Evolutionary conservation across 2,329 filamentous ascomycete genomes (phyloP).

Genomic region (Aspergillus pseudoterreus): DNA sequence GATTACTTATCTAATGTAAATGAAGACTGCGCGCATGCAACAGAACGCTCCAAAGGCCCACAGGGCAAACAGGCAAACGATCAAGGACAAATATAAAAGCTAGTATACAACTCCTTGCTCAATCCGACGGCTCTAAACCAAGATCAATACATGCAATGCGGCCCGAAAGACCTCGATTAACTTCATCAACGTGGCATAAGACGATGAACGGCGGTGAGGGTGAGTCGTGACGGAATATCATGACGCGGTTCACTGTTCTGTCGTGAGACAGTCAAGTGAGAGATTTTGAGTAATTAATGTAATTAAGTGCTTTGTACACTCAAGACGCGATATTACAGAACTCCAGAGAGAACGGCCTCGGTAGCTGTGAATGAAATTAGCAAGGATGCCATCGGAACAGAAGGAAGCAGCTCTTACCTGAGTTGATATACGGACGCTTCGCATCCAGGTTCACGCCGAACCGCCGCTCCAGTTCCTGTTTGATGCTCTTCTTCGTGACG

Average conservation of each 20-base stretch:
- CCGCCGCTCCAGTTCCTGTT: conserved; percentile 83
- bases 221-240: neutral
- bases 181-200: neutral
- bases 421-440: conserved; percentile 91
- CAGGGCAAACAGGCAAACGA: neutral
- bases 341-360: conserved; percentile 73
- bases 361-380: conserved; percentile 54
- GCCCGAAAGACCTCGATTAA: conserved; percentile 2
- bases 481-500: conserved; percentile 98
- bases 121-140: conserved; percentile 4
- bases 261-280: neutral
- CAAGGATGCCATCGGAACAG: neutral
- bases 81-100: neutral
- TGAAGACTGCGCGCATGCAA: conserved; percentile 2
- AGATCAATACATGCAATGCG: conserved; percentile 6
- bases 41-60: conserved; percentile 7
- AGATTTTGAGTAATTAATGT: too few species aligned
- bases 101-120: conserved; percentile 12
- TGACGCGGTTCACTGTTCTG: neutral
- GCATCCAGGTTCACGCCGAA: conserved; percentile 83
- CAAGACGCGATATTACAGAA: conserved; percentile 50
- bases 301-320: too few species aligned
- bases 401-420: conserved; percentile 57
- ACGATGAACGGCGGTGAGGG: neutral
- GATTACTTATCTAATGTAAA: conserved; percentile 4